Percentiles rank a stretch among this genome's conserved stretches.
Evolutionary conservation across 2,329 filamentous ascomycete species (phyloP).

Genomic region (Beauveria medogensis): DNA sequence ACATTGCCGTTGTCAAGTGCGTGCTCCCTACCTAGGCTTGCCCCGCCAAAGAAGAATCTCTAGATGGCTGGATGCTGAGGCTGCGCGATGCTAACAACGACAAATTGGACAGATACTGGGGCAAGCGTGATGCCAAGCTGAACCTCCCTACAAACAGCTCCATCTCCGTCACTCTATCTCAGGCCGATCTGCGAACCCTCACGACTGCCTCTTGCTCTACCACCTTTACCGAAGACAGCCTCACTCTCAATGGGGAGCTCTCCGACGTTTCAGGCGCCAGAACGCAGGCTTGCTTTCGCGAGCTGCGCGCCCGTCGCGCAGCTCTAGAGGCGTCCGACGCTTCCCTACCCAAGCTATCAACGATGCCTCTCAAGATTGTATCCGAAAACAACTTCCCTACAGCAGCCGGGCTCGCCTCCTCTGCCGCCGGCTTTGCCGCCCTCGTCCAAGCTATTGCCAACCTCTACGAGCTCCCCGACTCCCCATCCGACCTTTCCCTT

Average conservation of each 20-base stretch:
- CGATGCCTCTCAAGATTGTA: slow-evolving; percentile 72
- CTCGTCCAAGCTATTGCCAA: slow-evolving; percentile 81
- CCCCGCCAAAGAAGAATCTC: neutral
- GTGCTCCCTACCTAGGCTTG: slow-evolving; percentile 9
- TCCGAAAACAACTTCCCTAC: slow-evolving; percentile 99
- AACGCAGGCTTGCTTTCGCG: slow-evolving; percentile 89
- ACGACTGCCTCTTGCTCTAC: slow-evolving; percentile 89
- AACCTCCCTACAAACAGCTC: slow-evolving; percentile 98
- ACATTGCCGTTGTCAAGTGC: slow-evolving; percentile 96
- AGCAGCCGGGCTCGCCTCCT: slow-evolving; percentile 76
- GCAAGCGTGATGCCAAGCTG: slow-evolving; percentile 86
- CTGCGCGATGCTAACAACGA: neutral
- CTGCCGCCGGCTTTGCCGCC: slow-evolving; percentile 61
- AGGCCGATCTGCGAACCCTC: slow-evolving; percentile 86
- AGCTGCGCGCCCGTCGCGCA: slow-evolving; percentile 69
- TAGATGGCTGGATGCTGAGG: neutral
- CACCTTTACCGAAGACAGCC: slow-evolving; percentile 58
- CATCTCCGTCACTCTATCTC: slow-evolving; percentile 90
- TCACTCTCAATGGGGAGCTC: slow-evolving; percentile 73
- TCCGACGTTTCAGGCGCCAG: slow-evolving; percentile 83
- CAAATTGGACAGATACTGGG: slow-evolving; percentile 62
- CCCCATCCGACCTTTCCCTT: slow-evolving; percentile 73
- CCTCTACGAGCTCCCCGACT: slow-evolving; percentile 77
- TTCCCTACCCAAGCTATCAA: slow-evolving; percentile 73
- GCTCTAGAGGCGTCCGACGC: slow-evolving; percentile 64